Conservation (phyloP, 1,284 basidiomycete species). For the Pseudomicrostroma phylloplanum region DNA sequence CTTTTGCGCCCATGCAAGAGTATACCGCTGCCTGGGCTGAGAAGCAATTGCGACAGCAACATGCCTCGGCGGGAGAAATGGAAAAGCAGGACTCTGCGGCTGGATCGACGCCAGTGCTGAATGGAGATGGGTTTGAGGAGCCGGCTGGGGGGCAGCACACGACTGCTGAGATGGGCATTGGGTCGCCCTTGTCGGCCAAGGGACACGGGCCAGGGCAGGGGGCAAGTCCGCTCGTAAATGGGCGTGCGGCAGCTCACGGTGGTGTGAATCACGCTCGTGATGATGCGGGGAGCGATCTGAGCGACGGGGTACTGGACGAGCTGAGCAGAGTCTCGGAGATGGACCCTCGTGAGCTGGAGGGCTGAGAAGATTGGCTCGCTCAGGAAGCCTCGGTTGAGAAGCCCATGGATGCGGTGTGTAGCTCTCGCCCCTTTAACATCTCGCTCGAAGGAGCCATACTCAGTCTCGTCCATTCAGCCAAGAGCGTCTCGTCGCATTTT, state of each 20-base stretch:
- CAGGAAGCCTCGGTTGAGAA: too few species aligned
- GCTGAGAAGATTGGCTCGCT: too few species aligned
- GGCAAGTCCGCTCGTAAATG: neutral
- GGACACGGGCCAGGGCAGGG: slow-evolving; percentile 14
- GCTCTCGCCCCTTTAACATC: too few species aligned
- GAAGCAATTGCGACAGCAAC: neutral
- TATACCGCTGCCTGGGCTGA: slow-evolving; percentile 6
- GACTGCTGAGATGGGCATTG: too few species aligned
- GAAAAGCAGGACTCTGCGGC: neutral
- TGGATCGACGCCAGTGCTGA: slow-evolving; percentile 12
- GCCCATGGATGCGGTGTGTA: too few species aligned
- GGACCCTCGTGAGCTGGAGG: slow-evolving; percentile 6
- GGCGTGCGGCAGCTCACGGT: slow-evolving; percentile 2
- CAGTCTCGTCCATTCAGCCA: too few species aligned
- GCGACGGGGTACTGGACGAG: slow-evolving; percentile 34
- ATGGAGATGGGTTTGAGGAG: too few species aligned
- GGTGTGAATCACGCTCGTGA: slow-evolving; percentile 11
- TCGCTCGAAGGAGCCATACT: too few species aligned
- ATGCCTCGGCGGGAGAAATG: neutral
- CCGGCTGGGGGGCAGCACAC: too few species aligned
- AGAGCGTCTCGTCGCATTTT: too few species aligned
- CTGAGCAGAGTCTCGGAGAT: slow-evolving; percentile 27
- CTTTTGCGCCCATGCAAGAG: neutral
- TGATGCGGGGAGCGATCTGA: slow-evolving; percentile 21
- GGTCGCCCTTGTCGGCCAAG: slow-evolving; percentile 12